Base-by-base conservation (phyloP, 805 yeast genomes). In the Monosporozyma yasuniensis region DNA sequence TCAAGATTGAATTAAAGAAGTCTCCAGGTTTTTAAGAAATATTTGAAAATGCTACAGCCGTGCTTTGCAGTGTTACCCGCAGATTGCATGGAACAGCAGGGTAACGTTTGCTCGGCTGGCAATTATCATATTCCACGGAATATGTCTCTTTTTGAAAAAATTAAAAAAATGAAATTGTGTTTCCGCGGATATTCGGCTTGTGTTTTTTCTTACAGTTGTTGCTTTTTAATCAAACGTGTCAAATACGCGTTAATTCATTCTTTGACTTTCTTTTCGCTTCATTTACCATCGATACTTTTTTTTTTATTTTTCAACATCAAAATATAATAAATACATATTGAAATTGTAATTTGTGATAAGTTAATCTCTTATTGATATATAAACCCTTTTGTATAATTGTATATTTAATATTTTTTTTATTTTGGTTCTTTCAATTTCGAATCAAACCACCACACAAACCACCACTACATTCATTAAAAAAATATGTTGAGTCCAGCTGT, bases 401-500 rank as follows among this genome's bases (percentile, higher is more conserved):
- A 18, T 18, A n/a, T n/a, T n/a, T n/a, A n/a, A n/a, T n/a, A n/a
- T 41, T 41, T 14, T 9, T 27, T 42, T n/a, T 16, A 8, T 12
- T n/a, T 42, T 25, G 3, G 3, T 27, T 18, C 19, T 28, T 25
- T 8, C 5, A 22, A 38, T 21, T 38, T 25, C 27, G 27, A 8
- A 25, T 25, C 27, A 25, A 25, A 25, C 27, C 18, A 19, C 7
- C 18, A 30, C 12, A 12, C 19, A 32, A 11, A 14, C 23, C 38
- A 22, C 34, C 12, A 23, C 42, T 4, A 27, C 34, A 44, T 7
- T 8, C 8, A 2, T 12, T 16, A 32, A 8, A 7, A 3, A 32
- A 37, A 4, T 8, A 48, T 48, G 51, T 18, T 90, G 90, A 89
- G 86, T 67, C 91, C 99, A 46, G 95, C 95, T 57, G 74, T 90